Evolutionary conservation across 495 filamentous ascomycete genomes (phyloP), one percentile per base, ranked within the genome.

Genomic region (Xylaria flabelliformis): DNA sequence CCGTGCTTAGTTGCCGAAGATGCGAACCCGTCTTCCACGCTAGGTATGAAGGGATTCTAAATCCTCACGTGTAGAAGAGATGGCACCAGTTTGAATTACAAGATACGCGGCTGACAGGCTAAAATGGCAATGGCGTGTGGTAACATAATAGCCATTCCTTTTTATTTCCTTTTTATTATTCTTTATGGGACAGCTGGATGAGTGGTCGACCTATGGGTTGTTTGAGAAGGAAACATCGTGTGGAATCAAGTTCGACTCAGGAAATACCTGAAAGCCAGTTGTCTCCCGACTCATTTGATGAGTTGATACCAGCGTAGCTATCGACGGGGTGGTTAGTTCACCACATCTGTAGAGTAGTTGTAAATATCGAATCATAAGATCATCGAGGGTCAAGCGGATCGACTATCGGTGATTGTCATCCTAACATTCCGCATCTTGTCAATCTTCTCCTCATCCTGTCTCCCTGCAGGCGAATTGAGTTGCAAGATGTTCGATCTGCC

Each of bases 401-500:
- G 55, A 19, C 53, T 21, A 51, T 51, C 39, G 21, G 66, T 39
- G 36, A 69, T 44, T 58, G 44, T 41, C 42, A 41, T 10, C n/a
- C 19, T 32, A 36, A 17, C 67, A 61, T 69, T 61, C 55, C 67
- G 29, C 2, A 42, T 24, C 24, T 44, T 48, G 67, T 55, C 55
- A 55, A 69, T 69, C 67, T 61, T 62, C 53, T 50, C 44, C 53
- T 42, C 51, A 39, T 59, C 24, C 29, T 50, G 41, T 36, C 67
- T 44, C 24, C 55, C 39, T 44, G 34, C 50, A 34, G 50, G 19
- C 19, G 13, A 26, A 44, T 64, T 12, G 42, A 50, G 19, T 61
- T 44, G 51, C 21, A n/a, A 58, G 66, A 69, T 58, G 46, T 21
- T 17, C 67, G 67, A 69, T 69, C 53, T 69, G 56, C 53, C 42